Base-by-base conservation (phyloP, 2,329 filamentous ascomycete species). In the Xylaria arbuscula region DNA sequence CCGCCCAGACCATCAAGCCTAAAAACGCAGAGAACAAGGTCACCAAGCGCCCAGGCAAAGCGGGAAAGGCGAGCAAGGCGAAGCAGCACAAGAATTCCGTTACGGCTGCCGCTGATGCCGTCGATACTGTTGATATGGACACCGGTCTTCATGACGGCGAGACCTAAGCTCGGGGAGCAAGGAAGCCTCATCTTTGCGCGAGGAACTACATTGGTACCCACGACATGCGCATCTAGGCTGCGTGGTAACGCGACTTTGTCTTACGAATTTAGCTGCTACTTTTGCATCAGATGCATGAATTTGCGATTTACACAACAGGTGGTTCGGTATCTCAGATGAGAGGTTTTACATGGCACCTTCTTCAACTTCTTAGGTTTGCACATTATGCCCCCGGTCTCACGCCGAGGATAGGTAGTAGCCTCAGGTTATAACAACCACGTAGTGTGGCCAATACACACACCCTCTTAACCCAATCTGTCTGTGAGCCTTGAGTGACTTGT, bases 21-120 rank as follows among this genome's bases (percentile, higher is more conserved):
- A n/a, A 6, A 61, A 64, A 64, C 15, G 36, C 28, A 45, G 28
- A 13, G 15, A 60, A 60, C 60, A 66, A 56, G 60, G 56, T 70
- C 22, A 62, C 38, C 32, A 70, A 70, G 40, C 10, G 53, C 3
- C 50, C 28, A 28, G 28, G 28, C 28, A 28, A 28, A 28, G 28
- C 28, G 28, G 28, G 65, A 48, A 62, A 34, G 19, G 22, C 32
- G 11, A 1, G 24, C 62, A 66, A 55, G 55, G 2, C 28, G 2
- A 63, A 63, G 55, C 15, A 51, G 34, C 3, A 17, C 11, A 69
- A 62, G 55, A n/a, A 2, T 17, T 10, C 4, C 10, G 3, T 56
- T 11, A 28, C 53, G n/a, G 24, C 1, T 22, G 11, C 54, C 17
- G 34, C n/a, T 22, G 48, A 48, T 19, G 34, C 50, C 3, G 17